Conservation (phyloP, 805 yeast genomes). For the Geotrichum ghanense region DNA sequence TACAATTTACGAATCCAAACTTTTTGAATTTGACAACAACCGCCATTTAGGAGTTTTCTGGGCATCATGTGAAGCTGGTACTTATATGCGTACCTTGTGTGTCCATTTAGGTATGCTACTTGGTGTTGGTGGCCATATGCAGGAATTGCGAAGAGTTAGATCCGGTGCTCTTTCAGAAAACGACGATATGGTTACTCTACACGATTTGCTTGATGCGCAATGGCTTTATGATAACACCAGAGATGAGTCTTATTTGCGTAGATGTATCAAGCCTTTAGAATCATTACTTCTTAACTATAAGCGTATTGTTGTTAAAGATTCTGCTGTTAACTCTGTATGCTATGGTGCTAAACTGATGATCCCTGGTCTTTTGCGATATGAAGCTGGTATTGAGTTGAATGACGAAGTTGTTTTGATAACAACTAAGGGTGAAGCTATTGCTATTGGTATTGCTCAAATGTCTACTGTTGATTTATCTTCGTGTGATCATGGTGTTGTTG, state of each 20-base stretch:
- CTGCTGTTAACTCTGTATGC: constrained; percentile 96
- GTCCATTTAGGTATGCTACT: constrained; percentile 97
- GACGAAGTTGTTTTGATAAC: constrained; percentile 98
- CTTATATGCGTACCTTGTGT: constrained; percentile 98
- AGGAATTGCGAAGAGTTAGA: constrained; percentile 97
- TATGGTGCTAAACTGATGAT: constrained; percentile 99
- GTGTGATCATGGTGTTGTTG: constrained; percentile 98
- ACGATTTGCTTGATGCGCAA: constrained; percentile 97
- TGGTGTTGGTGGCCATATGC: constrained; percentile 99
- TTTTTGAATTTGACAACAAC: constrained; percentile 93
- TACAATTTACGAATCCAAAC: constrained; percentile 91
- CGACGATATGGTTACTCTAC: constrained; percentile 89
- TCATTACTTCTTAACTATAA: constrained; percentile 88
- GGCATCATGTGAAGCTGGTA: constrained; percentile 99
- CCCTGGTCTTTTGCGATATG: constrained; percentile 95
- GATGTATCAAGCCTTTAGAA: constrained; percentile 90
- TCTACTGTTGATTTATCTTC: constrained; percentile 92
- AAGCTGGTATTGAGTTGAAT: constrained; percentile 91
- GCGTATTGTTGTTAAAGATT: constrained; percentile 88
- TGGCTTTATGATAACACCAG: constrained; percentile 95
- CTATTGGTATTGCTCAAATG: constrained; percentile 98
- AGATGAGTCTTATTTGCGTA: constrained; percentile 91
- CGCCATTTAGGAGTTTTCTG: constrained; percentile 96
- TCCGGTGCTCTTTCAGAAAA: constrained; percentile 89
- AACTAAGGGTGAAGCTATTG: constrained; percentile 99